Evolutionary conservation across 352 stramenopile genomes (phyloP).

Genomic region (Phytophthora aleatoria): DNA sequence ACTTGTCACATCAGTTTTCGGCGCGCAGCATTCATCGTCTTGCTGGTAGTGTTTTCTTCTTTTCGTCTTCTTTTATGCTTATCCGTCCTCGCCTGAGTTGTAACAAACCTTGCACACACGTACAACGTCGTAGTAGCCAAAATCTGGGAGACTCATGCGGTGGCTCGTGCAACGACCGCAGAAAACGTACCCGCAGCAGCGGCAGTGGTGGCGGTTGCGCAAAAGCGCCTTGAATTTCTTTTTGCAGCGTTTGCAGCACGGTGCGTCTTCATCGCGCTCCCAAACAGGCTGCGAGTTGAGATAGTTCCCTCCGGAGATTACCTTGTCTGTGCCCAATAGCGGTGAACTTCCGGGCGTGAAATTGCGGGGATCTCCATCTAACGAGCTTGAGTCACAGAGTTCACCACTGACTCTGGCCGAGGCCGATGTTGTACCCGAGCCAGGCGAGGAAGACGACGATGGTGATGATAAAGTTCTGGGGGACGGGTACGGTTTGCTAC

Average conservation of each 20-base stretch:
- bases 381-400: constrained; percentile 22
- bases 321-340: constrained; percentile 66
- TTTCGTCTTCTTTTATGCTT: constrained; percentile 12
- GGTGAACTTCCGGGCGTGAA: constrained; percentile 70
- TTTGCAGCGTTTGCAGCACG: constrained; percentile 89
- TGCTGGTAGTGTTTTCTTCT: not conserved
- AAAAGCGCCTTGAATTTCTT: constrained; percentile 90
- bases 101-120: constrained; percentile 84
- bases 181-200: constrained; percentile 87
- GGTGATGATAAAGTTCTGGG: constrained; percentile 44
- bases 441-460: constrained; percentile 39
- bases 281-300: constrained; percentile 82
- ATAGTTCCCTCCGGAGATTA: constrained; percentile 68
- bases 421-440: constrained; percentile 33
- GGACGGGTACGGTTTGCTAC: constrained; percentile 32
- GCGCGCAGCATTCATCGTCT: not conserved
- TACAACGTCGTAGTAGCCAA: constrained; percentile 88
- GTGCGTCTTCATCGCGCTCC: constrained; percentile 81
- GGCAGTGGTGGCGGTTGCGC: constrained; percentile 82
- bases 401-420: constrained; percentile 32
- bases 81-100: constrained; percentile 73
- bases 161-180: constrained; percentile 80
- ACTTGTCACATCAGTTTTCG: not conserved
- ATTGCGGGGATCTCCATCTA: constrained; percentile 32
- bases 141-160: constrained; percentile 87